Evolutionary conservation across 2,329 filamentous ascomycete genomes (phyloP), one percentile per base, ranked within the genome.

Genomic region (Fusarium zealandicum): DNA sequence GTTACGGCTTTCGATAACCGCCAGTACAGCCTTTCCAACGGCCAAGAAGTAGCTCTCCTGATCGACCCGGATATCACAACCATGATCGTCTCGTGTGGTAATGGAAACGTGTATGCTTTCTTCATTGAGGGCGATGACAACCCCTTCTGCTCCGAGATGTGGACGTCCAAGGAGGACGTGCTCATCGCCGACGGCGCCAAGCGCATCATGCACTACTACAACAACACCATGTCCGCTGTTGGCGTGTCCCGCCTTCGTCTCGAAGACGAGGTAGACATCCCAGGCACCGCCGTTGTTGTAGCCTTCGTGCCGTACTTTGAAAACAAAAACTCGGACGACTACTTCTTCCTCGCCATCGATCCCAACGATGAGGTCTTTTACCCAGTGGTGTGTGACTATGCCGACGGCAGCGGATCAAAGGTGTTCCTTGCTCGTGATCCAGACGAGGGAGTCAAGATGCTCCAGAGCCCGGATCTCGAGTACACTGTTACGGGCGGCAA

Each of bases 21-120:
- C 1, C 40, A 16, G 2, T 20, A 42, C 40, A 20, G n/a, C 7
- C 17, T 42, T 8, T 18, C 40, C 1, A n/a, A 7, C 6, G 40
- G 40, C 13, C 17, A 18, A 12, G 40, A 42, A 11, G 16, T 20
- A 14, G 40, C 40, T 14, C 28, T 32, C 12, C 16, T 31, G 16
- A 30, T 42, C 13, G 16, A 42, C 11, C 5, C 39, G 0, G 39
- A 42, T 5, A 28, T 28, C 27, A 31, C 12, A n/a, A 42, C 27
- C 16, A 20, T 31, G 39, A 12, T 42, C 3, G 39, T 69, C n/a
- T 64, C 68, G 3, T 75, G 71, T 68, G 60, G 56, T 55, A 66
- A 73, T 54, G 70, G 70, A 50, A 73, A 73, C 57, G n/a, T 73
- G n/a, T 73, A 73, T 51, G 64, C 62, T 16, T 61, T 67, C 13